Evolutionary conservation across 2,329 filamentous ascomycete species (phyloP).

Genomic region (Microdochium bolleyi): DNA sequence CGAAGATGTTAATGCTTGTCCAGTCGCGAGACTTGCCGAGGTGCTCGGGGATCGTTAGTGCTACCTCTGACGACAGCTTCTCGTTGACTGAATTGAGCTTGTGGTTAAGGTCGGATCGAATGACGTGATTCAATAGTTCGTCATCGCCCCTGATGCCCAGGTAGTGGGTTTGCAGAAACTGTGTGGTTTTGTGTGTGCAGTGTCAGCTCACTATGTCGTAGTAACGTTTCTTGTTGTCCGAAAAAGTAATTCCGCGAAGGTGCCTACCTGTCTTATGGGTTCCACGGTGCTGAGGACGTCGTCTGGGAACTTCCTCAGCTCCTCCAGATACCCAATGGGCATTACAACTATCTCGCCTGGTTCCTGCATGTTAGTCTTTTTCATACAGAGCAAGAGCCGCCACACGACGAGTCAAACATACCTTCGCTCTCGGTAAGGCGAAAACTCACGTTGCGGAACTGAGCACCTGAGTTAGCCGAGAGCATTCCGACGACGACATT

Average conservation of each 20-base stretch:
- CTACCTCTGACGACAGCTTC: constrained; percentile 27
- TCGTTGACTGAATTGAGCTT: constrained; percentile 22
- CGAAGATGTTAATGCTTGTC: constrained; percentile 30
- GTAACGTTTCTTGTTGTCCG: too few relatives aligned
- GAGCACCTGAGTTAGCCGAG: neutral
- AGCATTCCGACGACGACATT: neutral
- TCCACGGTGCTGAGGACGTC: neutral
- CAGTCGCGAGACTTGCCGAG: constrained; percentile 29
- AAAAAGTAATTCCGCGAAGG: neutral
- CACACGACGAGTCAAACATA: too few relatives aligned
- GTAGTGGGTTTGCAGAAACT: neutral
- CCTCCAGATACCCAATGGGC: neutral
- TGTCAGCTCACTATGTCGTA: neutral
- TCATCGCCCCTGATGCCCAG: neutral
- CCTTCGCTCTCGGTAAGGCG: too few relatives aligned
- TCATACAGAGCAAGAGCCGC: too few relatives aligned
- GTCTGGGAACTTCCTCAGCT: neutral
- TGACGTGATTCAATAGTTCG: neutral
- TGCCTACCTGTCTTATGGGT: neutral
- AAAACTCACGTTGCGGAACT: neutral
- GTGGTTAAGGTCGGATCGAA: constrained; percentile 5
- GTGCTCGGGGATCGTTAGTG: constrained; percentile 20
- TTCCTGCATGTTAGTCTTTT: too few relatives aligned
- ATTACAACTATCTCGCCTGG: neutral
- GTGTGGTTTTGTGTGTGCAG: neutral